Percentiles rank a stretch among this genome's conserved stretches.
These are phyloP conservation scores for Fusarium staphyleae DNA, from an alignment of 2,329 filamentous ascomycete species.

Conservation along the genomic window DNA sequence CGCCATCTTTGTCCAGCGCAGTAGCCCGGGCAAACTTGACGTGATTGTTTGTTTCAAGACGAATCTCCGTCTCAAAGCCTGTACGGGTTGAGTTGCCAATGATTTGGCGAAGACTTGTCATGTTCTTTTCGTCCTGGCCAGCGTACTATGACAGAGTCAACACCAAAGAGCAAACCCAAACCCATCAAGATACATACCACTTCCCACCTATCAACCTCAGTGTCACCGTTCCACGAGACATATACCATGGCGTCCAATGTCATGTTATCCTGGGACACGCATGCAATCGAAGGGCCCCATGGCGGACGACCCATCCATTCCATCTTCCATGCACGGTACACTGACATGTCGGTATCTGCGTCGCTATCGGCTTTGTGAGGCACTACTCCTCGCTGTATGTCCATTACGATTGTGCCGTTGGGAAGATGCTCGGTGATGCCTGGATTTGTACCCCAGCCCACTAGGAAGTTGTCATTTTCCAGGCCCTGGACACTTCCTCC, in stretches of 20 bases:
- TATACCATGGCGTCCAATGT: slow-evolving; percentile 27
- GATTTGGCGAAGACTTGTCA: slow-evolving; percentile 14
- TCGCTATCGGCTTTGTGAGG: slow-evolving; percentile 42
- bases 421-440: slow-evolving; percentile 54
- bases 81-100: slow-evolving; percentile 32
- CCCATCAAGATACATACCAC: slow-evolving; percentile 22
- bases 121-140: slow-evolving; percentile 27
- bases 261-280: slow-evolving; percentile 8
- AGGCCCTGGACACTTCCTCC: slow-evolving; percentile 60
- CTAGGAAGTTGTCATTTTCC: slow-evolving; percentile 59
- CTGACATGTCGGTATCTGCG: slow-evolving; percentile 23
- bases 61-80: slow-evolving; percentile 34
- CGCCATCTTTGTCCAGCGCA: slow-evolving; percentile 26
- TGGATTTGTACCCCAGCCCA: slow-evolving; percentile 64
- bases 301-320: slow-evolving; percentile 37
- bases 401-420: slow-evolving; percentile 42
- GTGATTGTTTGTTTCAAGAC: slow-evolving; percentile 1
- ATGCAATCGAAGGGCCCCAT: slow-evolving; percentile 39
- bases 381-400: slow-evolving; percentile 54
- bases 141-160: slow-evolving; percentile 22
- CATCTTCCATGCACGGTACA: slow-evolving; percentile 40
- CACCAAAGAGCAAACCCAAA: not conserved
- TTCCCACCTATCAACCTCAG: slow-evolving; percentile 34
- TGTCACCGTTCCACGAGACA: slow-evolving; percentile 42
- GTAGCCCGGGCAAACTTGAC: slow-evolving; percentile 27